phyloP scores from a whole-genome alignment of 176 grass and related monocot species.

The Rhynchospora tenuis region DNA sequence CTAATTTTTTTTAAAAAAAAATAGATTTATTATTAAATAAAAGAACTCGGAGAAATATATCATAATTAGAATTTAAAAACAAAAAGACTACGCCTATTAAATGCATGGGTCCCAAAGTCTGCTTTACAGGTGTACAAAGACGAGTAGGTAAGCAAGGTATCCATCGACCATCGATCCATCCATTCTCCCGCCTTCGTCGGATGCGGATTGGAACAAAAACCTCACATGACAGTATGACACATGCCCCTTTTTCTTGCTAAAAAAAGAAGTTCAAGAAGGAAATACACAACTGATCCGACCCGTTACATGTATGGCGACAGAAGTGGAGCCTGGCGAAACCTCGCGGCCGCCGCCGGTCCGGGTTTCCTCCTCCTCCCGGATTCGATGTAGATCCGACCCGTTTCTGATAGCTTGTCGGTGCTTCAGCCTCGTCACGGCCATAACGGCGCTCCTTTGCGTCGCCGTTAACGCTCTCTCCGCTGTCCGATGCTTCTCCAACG shows the following conservation, averaged over 20 bases:
- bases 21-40: too few species aligned
- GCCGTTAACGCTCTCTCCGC: constrained; percentile 77
- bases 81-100: too few species aligned
- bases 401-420: constrained; percentile 73
- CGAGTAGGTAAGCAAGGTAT: constrained; percentile 1
- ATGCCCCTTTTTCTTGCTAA: not conserved
- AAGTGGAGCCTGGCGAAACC: not conserved
- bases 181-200: constrained; percentile 2
- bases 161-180: not conserved
- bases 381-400: constrained; percentile 41
- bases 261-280: not conserved
- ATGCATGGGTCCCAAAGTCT: not conserved
- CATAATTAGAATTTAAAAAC: too few species aligned
- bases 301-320: constrained; percentile 21
- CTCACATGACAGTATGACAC: not conserved
- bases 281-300: not conserved
- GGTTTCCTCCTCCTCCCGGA: not conserved
- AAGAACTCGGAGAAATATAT: too few species aligned
- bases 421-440: constrained; percentile 80
- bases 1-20: too few species aligned
- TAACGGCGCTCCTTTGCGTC: constrained; percentile 62
- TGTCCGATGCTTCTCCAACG: constrained; percentile 50
- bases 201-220: not conserved
- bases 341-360: not conserved
- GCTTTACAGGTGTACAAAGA: not conserved